Evolutionary conservation across 1,284 basidiomycete species (phyloP).

Genomic region (Cystobasidiaceae sp.): DNA sequence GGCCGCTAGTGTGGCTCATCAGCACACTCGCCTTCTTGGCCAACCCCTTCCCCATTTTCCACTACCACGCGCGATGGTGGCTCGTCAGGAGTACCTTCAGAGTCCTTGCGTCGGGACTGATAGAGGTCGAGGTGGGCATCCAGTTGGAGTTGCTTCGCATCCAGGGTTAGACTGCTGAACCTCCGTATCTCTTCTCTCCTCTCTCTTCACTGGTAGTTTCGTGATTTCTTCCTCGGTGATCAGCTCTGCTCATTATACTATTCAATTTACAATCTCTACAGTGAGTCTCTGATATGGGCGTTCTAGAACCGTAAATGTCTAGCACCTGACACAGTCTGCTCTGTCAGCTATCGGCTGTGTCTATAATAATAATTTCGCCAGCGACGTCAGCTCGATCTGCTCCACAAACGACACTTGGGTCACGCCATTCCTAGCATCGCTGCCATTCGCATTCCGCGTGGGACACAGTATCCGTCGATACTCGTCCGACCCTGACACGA

Average conservation of each 20-base stretch:
- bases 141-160: neutral
- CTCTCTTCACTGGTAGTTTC: constrained; percentile 44
- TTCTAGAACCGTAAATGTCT: constrained; percentile 18
- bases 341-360: constrained; percentile 54
- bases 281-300: neutral
- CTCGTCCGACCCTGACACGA: constrained; percentile 36
- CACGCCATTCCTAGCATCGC: constrained; percentile 55
- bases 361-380: constrained; percentile 36
- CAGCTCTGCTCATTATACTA: constrained; percentile 45
- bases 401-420: constrained; percentile 53
- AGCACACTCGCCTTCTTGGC: constrained; percentile 60
- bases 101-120: constrained; percentile 60
- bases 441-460: constrained; percentile 68
- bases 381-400: neutral
- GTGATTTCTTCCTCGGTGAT: constrained; percentile 68
- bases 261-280: neutral
- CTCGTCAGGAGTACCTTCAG: constrained; percentile 59
- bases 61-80: constrained; percentile 70
- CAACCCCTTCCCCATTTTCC: constrained; percentile 68
- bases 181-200: constrained; percentile 49
- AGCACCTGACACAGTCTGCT: constrained; percentile 50
- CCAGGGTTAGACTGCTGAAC: neutral
- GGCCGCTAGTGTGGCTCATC: constrained; percentile 84
- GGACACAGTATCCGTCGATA: constrained; percentile 83
- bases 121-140: constrained; percentile 63